Percentiles rank a stretch among this genome's conserved stretches.
phyloP scores from a whole-genome alignment of 345 rosid species.

The Clausena lansium region DNA sequence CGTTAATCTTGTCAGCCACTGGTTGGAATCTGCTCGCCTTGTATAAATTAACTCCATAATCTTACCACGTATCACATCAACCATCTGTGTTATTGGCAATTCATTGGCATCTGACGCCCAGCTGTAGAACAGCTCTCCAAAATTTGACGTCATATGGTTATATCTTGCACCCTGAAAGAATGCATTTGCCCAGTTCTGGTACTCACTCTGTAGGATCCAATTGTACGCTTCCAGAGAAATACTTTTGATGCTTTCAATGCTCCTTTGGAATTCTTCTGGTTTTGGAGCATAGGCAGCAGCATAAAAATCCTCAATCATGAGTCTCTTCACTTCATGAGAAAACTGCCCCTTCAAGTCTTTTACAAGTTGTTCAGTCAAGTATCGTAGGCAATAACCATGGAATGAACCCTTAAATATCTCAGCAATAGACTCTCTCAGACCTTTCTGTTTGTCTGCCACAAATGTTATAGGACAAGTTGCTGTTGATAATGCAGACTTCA shows the following conservation, averaged over 20 bases:
- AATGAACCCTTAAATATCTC: conserved; percentile 60
- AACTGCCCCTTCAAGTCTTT: conserved; percentile 82
- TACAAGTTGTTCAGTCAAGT: conserved; percentile 69
- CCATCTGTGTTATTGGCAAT: conserved; percentile 91
- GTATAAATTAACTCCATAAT: conserved; percentile 66
- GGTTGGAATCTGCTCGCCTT: conserved; percentile 46
- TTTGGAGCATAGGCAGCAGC: conserved; percentile 68
- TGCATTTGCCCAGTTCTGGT: conserved; percentile 89
- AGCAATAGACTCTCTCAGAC: conserved; percentile 63
- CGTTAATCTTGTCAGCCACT: conserved; percentile 64
- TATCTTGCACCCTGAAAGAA: conserved; percentile 81
- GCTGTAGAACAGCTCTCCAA: conserved; percentile 74
- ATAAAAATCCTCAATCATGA: conserved; percentile 75
- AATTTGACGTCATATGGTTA: conserved; percentile 78
- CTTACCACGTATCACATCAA: conserved; percentile 70
- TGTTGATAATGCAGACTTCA: conserved; percentile 61
- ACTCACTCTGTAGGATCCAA: conserved; percentile 83
- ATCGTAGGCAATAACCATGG: conserved; percentile 73
- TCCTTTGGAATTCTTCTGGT: conserved; percentile 59
- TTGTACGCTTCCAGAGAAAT: conserved; percentile 77
- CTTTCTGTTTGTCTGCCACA: conserved; percentile 78
- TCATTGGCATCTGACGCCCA: conserved; percentile 86
- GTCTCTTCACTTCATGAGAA: conserved; percentile 83
- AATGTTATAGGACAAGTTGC: conserved; percentile 65
- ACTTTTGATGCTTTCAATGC: conserved; percentile 66